phyloP scores from a whole-genome alignment of 805 yeast species.

The Priceomyces haplophilus region DNA sequence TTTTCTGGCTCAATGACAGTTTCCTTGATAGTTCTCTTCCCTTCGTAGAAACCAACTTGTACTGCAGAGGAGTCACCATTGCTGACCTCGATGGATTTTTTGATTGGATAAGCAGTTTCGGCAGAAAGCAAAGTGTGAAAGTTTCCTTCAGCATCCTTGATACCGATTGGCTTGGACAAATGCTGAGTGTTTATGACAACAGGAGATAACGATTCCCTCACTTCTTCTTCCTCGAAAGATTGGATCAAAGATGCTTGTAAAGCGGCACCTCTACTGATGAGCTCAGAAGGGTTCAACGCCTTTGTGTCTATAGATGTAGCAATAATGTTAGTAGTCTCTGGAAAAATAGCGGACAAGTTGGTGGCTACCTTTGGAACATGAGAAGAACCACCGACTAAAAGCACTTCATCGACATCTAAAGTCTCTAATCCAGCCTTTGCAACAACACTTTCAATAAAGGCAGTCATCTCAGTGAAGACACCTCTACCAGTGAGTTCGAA shows the following conservation, averaged over 20 bases:
- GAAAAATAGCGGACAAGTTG: constrained; percentile 71
- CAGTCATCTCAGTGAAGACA: constrained; percentile 70
- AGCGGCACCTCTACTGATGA: constrained; percentile 92
- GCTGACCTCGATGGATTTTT: constrained; percentile 64
- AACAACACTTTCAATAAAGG: constrained; percentile 71
- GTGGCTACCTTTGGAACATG: constrained; percentile 87
- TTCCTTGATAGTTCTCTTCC: constrained; percentile 78
- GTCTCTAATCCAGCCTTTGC: constrained; percentile 80
- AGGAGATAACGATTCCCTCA: constrained; percentile 76
- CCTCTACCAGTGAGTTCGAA: constrained; percentile 83
- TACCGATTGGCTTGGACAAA: constrained; percentile 77
- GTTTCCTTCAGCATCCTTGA: constrained; percentile 67
- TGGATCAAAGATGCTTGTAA: constrained; percentile 88
- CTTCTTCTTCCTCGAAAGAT: constrained; percentile 78
- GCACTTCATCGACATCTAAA: constrained; percentile 84
- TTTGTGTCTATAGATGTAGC: constrained; percentile 78
- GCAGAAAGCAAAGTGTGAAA: constrained; percentile 72
- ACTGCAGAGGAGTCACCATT: constrained; percentile 58
- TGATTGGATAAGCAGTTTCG: constrained; percentile 89
- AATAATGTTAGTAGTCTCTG: constrained; percentile 68
- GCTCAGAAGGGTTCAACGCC: constrained; percentile 84
- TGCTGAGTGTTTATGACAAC: constrained; percentile 88
- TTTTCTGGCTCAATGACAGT: constrained; percentile 70
- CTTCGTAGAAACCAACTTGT: constrained; percentile 75
- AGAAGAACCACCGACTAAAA: constrained; percentile 91